Conservation (phyloP, 805 yeast genomes). For the Candida germanica region DNA sequence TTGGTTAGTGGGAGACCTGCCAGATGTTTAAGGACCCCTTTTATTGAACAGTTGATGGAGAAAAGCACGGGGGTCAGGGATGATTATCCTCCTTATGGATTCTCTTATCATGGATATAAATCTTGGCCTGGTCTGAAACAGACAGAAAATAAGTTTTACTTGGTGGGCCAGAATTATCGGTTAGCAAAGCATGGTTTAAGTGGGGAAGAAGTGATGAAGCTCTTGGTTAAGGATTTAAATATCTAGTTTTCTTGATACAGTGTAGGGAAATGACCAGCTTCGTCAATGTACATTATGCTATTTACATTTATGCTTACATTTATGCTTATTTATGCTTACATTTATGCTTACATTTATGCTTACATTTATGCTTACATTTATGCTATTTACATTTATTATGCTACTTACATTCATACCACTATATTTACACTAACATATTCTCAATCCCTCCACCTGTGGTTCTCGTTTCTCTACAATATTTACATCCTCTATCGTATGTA, state of each 20-base stretch:
- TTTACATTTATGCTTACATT: too few species aligned
- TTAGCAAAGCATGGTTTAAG: constrained; percentile 17
- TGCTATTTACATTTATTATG: not conserved
- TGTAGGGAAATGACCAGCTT: too few species aligned
- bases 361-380: too few species aligned
- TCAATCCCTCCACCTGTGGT: constrained; percentile 23
- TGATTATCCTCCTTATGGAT: constrained; percentile 35
- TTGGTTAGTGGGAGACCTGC: constrained; percentile 40
- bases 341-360: too few species aligned
- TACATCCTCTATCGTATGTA: constrained; percentile 66
- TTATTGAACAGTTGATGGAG: constrained; percentile 17
- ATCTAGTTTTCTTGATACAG: not conserved
- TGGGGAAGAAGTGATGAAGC: constrained; percentile 22
- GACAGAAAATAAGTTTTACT: constrained; percentile 24
- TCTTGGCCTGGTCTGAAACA: constrained; percentile 14
- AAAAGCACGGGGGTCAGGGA: constrained; percentile 1
- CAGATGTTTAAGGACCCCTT: constrained; percentile 34
- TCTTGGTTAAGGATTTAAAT: constrained; percentile 19
- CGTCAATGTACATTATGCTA: too few species aligned
- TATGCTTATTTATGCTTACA: too few species aligned
- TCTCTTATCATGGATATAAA: constrained; percentile 30
- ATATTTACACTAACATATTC: constrained; percentile 32
- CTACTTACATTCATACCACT: too few species aligned
- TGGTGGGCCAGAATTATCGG: constrained; percentile 35
- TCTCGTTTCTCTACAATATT: constrained; percentile 50